Conservation (phyloP, 2,329 filamentous ascomycete genomes). For the Lachnum nothofagi region DNA sequence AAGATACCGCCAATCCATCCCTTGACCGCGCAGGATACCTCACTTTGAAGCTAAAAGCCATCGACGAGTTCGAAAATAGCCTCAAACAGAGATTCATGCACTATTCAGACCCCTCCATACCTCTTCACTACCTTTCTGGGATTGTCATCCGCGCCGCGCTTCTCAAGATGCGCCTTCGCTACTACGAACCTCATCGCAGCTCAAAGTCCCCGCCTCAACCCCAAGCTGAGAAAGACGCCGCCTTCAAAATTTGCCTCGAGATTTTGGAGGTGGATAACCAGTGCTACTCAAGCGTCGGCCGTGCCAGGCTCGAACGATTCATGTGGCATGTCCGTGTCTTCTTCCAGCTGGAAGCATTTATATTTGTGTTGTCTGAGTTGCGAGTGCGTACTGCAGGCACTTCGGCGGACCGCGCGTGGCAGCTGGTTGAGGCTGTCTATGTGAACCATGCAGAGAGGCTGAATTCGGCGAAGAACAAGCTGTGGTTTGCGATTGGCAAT, state of each 20-base stretch:
- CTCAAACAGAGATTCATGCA: slow-evolving; percentile 37
- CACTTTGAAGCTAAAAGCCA: slow-evolving; percentile 10
- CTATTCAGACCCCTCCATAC: slow-evolving; percentile 36
- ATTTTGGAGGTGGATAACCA: slow-evolving; percentile 31
- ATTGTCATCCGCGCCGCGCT: slow-evolving; percentile 12
- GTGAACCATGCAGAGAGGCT: slow-evolving; percentile 17
- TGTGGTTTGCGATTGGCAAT: slow-evolving; percentile 15
- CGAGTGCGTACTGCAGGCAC: slow-evolving; percentile 17
- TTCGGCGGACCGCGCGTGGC: slow-evolving; percentile 25
- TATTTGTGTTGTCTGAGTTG: slow-evolving; percentile 29
- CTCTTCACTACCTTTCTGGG: slow-evolving; percentile 30
- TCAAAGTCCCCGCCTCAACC: slow-evolving; percentile 7
- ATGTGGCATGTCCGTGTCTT: slow-evolving; percentile 29
- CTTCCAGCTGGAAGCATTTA: slow-evolving; percentile 29
- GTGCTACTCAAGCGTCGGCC: slow-evolving; percentile 5
- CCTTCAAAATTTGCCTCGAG: slow-evolving; percentile 31
- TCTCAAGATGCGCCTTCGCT: slow-evolving; percentile 14
- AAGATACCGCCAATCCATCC: not conserved
- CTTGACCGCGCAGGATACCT: not conserved
- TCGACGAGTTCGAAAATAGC: slow-evolving; percentile 13
- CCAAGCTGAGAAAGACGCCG: slow-evolving; percentile 23
- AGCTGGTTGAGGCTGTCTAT: slow-evolving; percentile 19
- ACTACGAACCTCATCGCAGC: slow-evolving; percentile 21
- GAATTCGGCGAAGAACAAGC: slow-evolving; percentile 10
- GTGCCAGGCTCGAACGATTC: slow-evolving; percentile 12